Percentiles rank a stretch among this genome's conserved stretches.
Conservation (phyloP, 305 asterid genomes). For the Rubia balearica region DNA sequence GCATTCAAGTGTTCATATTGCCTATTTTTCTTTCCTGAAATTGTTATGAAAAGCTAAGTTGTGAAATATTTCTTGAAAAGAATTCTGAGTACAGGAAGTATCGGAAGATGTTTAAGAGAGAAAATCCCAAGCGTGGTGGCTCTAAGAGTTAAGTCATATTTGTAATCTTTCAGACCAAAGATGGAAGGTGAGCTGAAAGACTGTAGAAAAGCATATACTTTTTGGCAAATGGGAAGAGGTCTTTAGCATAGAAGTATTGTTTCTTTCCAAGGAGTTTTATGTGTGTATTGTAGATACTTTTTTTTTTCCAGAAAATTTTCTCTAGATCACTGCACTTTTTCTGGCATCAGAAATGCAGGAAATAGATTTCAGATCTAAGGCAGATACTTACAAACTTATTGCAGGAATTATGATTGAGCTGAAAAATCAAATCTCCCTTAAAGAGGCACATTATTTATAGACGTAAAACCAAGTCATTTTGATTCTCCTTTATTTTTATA, state of each 20-base stretch:
- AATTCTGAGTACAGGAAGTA: neutral
- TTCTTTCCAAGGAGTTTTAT: neutral
- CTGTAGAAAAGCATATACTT: neutral
- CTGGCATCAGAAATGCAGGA: neutral
- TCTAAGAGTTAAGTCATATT: neutral
- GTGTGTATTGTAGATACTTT: neutral
- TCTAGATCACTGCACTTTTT: neutral
- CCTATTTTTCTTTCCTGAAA: neutral
- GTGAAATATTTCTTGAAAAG: neutral
- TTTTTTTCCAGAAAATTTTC: neutral
- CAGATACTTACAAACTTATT: neutral
- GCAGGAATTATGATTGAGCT: neutral
- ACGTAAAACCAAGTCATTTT: neutral
- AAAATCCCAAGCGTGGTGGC: neutral
- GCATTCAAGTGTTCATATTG: neutral
- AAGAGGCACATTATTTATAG: neutral
- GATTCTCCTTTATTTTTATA: neutral
- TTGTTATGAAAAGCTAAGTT: too few species aligned
- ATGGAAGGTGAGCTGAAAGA: neutral
- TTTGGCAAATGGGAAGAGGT: neutral
- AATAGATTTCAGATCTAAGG: neutral
- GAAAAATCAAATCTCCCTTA: neutral
- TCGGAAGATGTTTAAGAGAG: neutral
- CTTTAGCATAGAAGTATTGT: constrained; percentile 3
- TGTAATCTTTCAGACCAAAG: neutral